A percentile compares a stretch with the other conserved stretches of the same genome.
Evolutionary conservation across 2,329 filamentous ascomycete genomes (phyloP).

Genomic region (Colletotrichum magnum): DNA sequence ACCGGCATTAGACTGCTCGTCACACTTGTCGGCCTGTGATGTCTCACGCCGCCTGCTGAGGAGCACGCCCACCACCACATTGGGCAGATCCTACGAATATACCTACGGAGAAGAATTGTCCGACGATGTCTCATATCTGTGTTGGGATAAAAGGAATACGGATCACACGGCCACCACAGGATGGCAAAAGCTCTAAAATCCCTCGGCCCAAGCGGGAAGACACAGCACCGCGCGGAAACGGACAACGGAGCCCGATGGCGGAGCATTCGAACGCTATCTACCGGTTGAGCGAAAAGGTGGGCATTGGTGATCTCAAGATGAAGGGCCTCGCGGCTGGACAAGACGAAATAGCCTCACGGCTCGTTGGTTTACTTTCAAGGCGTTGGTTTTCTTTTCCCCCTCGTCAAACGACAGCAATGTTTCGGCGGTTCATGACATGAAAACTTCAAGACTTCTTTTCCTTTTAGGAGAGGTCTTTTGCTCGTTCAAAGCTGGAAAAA

Average conservation of each 20-base stretch:
- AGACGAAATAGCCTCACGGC: slow-evolving; percentile 55
- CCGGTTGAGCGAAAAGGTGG: slow-evolving; percentile 12
- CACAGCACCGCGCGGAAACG: slow-evolving; percentile 35
- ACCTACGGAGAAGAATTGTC: slow-evolving; percentile 13
- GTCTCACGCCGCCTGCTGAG: neutral
- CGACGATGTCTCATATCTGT: slow-evolving; percentile 1
- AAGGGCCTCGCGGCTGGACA: slow-evolving; percentile 55
- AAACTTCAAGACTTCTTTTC: neutral
- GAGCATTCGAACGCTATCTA: slow-evolving; percentile 22
- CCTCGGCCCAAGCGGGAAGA: slow-evolving; percentile 36
- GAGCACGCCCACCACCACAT: slow-evolving; percentile 9
- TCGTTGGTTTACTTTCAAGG: slow-evolving; percentile 45
- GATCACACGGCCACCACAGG: slow-evolving; percentile 44
- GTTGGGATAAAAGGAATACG: slow-evolving; percentile 28
- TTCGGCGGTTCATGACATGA: slow-evolving; percentile 11
- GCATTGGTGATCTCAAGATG: slow-evolving; percentile 43
- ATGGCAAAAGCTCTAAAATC: slow-evolving; percentile 32
- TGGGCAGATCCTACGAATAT: slow-evolving; percentile 25
- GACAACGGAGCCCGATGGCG: neutral
- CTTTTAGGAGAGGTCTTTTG: neutral
- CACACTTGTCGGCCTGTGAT: neutral
- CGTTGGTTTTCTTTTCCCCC: slow-evolving; percentile 25
- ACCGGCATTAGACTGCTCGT: slow-evolving; percentile 43
- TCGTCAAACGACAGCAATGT: neutral
- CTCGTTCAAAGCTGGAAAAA: slow-evolving; percentile 25